phyloP scores from a whole-genome alignment of 1,139 yeast genomes.

The Kodamaea sp. region DNA sequence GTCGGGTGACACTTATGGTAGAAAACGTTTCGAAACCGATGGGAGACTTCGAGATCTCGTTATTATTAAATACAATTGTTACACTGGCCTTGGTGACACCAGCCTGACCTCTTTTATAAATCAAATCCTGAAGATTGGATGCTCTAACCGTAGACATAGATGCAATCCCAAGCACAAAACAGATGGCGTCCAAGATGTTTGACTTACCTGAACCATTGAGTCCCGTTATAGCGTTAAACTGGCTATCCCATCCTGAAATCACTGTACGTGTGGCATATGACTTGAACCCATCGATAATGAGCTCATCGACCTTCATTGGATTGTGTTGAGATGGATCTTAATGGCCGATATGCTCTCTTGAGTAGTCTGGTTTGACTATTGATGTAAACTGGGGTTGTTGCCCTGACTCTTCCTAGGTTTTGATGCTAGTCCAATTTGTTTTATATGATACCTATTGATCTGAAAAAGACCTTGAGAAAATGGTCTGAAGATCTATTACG shows the following conservation, averaged over 20 bases:
- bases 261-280: slow-evolving; percentile 97
- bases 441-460: no score
- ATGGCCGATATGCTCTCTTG: no score
- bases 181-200: slow-evolving; percentile 91
- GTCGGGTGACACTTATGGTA: slow-evolving; percentile 90
- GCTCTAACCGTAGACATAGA: slow-evolving; percentile 95
- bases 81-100: slow-evolving; percentile 98
- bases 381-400: no score
- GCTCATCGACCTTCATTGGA: slow-evolving; percentile 87
- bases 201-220: slow-evolving; percentile 97
- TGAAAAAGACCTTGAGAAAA: no score
- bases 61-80: slow-evolving; percentile 89
- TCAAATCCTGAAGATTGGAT: slow-evolving; percentile 86
- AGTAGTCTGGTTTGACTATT: no score
- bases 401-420: no score
- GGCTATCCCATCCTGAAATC: slow-evolving; percentile 92
- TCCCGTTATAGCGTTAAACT: slow-evolving; percentile 97
- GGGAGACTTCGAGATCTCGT: slow-evolving; percentile 75
- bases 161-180: slow-evolving; percentile 96
- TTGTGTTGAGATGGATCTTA: no score
- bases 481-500: no score
- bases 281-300: slow-evolving; percentile 96
- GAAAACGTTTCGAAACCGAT: slow-evolving; percentile 81
- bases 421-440: no score
- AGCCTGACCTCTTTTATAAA: slow-evolving; percentile 96